Evolutionary conservation across 1,139 yeast genomes (phyloP).

Genomic region (Pneumocystis wakefieldiae): DNA sequence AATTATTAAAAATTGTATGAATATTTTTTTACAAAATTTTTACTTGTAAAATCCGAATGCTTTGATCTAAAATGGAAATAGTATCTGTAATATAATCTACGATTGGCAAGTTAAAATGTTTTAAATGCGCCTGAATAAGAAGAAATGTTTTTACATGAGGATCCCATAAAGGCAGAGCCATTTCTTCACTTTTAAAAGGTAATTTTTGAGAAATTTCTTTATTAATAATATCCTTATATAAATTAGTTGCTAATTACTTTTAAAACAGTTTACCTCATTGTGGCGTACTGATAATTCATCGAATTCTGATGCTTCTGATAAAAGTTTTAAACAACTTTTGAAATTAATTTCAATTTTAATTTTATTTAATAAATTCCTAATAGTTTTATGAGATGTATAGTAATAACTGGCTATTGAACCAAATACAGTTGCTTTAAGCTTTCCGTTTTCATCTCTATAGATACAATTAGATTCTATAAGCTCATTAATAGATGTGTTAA

Average conservation of each 20-base stretch:
- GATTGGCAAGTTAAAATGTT: slow-evolving; percentile 73
- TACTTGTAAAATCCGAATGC: slow-evolving; percentile 55
- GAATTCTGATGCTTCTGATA: slow-evolving; percentile 74
- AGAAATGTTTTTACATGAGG: slow-evolving; percentile 88
- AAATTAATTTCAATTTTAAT: slow-evolving; percentile 40
- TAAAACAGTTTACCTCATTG: slow-evolving; percentile 7
- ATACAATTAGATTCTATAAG: slow-evolving; percentile 65
- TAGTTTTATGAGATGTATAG: slow-evolving; percentile 81
- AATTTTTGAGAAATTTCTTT: slow-evolving; percentile 73
- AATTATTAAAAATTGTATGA: background rate
- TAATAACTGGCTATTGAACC: slow-evolving; percentile 79
- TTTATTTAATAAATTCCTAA: slow-evolving; percentile 48
- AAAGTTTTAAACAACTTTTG: slow-evolving; percentile 53
- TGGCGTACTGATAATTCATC: slow-evolving; percentile 33
- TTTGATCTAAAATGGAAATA: slow-evolving; percentile 80
- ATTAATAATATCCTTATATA: slow-evolving; percentile 86
- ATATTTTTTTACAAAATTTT: background rate
- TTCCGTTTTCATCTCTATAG: slow-evolving; percentile 25
- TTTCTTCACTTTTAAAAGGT: slow-evolving; percentile 45
- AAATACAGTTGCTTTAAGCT: slow-evolving; percentile 42
- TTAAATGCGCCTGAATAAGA: slow-evolving; percentile 73
- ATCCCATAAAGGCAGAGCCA: slow-evolving; percentile 55
- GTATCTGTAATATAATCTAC: slow-evolving; percentile 94
- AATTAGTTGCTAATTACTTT: slow-evolving; percentile 30
- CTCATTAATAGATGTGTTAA: slow-evolving; percentile 56